Evolutionary conservation across 306 rosid species (phyloP).

Genomic region (Fragaria vesca): DNA sequence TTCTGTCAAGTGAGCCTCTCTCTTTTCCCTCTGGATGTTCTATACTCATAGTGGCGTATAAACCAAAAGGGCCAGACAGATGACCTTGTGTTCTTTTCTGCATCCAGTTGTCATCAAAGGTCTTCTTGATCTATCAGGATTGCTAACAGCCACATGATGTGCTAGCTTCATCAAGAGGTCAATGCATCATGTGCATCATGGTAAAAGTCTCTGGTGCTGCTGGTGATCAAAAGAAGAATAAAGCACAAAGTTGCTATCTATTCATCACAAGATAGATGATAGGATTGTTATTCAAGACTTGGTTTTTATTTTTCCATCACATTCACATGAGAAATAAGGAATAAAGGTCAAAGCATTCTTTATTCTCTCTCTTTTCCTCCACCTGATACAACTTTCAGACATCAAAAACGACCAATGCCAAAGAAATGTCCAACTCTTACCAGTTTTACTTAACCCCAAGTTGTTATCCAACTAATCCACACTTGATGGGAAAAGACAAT

Average conservation of each 20-base stretch:
- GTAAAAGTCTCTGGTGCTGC: neutral
- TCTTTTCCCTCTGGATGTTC: neutral
- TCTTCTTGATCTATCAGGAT: neutral
- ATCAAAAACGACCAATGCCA: neutral
- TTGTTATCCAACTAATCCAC: neutral
- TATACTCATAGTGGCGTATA: neutral
- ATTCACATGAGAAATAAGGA: constrained; percentile 1
- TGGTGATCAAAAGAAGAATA: neutral
- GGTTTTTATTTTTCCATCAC: neutral
- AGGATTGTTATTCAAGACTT: neutral
- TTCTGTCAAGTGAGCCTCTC: neutral
- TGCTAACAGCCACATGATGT: neutral
- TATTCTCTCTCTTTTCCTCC: neutral
- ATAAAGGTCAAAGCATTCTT: constrained; percentile 1
- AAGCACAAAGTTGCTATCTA: neutral
- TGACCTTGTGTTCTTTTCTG: neutral
- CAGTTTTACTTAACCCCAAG: neutral
- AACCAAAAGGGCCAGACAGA: neutral
- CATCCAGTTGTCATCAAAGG: neutral
- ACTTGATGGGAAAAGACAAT: neutral
- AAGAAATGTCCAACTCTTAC: neutral
- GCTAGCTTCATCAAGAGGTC: neutral
- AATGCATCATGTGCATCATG: constrained; percentile 1
- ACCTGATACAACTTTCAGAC: neutral
- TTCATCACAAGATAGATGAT: neutral